Evolutionary conservation across 495 filamentous ascomycete genomes (phyloP).

Genomic region (Penicillium maclennaniae): DNA sequence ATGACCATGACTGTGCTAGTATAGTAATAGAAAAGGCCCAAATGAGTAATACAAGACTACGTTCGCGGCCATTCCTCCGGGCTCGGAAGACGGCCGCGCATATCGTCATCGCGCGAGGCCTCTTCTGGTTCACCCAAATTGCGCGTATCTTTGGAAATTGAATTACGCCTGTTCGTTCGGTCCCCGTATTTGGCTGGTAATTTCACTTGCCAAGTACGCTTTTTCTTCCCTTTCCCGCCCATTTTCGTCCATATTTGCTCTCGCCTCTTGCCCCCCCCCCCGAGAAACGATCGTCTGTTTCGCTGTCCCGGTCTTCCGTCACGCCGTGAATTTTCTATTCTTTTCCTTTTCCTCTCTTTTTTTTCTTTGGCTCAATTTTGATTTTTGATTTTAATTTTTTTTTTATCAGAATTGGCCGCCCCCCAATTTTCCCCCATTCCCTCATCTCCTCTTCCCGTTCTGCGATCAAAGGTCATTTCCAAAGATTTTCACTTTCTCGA

Average conservation of each 20-base stretch:
- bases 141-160: constrained; percentile 8
- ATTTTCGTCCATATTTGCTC: constrained; percentile 6
- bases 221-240: constrained; percentile 2
- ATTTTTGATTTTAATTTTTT: constrained; percentile 26
- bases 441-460: constrained; percentile 24
- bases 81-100: constrained; percentile 32
- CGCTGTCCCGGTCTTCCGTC: constrained; percentile 12
- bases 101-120: constrained; percentile 14
- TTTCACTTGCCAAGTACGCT: constrained; percentile 8
- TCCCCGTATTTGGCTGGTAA: constrained; percentile 3
- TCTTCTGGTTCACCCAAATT: background rate
- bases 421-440: constrained; percentile 14
- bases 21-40: background rate
- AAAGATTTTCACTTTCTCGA: constrained; percentile 19
- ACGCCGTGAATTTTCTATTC: constrained; percentile 27
- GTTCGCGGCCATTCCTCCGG: constrained; percentile 18
- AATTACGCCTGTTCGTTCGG: background rate
- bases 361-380: constrained; percentile 16
- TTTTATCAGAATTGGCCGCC: background rate
- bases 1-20: too few relatives aligned
- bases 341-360: constrained; percentile 13
- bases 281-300: constrained; percentile 35
- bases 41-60: constrained; percentile 4
- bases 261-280: constrained; percentile 33
- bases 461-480: constrained; percentile 14